Base-by-base conservation (phyloP, 768 basidiomycete genomes). In the Sarcomyxa edulis region DNA sequence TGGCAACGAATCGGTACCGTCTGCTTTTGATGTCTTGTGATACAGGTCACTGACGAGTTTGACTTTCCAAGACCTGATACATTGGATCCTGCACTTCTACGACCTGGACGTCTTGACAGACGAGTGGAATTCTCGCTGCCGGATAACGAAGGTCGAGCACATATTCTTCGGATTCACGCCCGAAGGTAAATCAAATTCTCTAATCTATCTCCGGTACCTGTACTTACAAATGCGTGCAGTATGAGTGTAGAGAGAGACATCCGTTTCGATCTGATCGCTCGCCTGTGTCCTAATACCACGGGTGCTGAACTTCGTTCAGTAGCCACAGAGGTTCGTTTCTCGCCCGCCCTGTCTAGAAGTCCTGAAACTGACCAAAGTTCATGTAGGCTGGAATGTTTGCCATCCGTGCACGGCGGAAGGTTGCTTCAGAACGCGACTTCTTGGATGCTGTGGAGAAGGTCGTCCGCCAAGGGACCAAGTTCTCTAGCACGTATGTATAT, bases 391-490 rank as follows among this genome's bases (percentile, higher is more conserved):
- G 96, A n/a, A 98, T 99, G 96, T 99, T 95, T 64, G 95, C 96
- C 2, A 99, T 99, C 55, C 86, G 96, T 43, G 88, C 91, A 31
- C 74, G 96, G 50, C 74, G 96, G 62, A 98, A 98, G 61, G 92
- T 98, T 1, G 93, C 94, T 1, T 92, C 92, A 5, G 96, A 99
- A 58, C 84, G 91, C 39, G 96, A 99, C 62, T 99, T 97, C 68
- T 66, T 99, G 57, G 93, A 96, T 48, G 87, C 93, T 8, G 95
- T 99, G 2, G 96, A 99, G 71, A 98, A 98, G 66, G 96, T 99
- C 42, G 92, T 97, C 27, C 75, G 91, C 52, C 93, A 97, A 65
- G 94, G 94, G 19, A 92, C 88, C 52, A 98, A 98, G 66, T 99
- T 98, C 68, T 96, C 93, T 2, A 86, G 82, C 75, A 97, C 96